Evolutionary conservation across 176 grass and related monocot genomes (phyloP).

Genomic region (Oryza officinalis): DNA sequence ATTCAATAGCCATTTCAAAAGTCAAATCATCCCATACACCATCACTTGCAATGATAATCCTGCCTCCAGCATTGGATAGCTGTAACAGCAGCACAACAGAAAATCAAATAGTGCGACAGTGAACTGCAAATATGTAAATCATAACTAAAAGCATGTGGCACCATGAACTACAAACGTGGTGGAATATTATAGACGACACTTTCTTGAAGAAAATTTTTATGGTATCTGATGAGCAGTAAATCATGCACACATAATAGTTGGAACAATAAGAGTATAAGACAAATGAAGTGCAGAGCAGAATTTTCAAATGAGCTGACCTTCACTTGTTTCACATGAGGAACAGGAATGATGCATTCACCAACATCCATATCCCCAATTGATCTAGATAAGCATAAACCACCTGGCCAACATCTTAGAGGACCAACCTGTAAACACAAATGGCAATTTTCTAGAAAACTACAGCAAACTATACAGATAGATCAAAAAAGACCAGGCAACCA

Average conservation of each 20-base stretch:
- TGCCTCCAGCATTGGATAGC: constrained; percentile 88
- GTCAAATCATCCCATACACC: constrained; percentile 96
- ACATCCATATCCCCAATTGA: constrained; percentile 95
- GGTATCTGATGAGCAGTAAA: not conserved
- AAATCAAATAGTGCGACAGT: constrained; percentile 27
- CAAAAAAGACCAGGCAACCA: not conserved
- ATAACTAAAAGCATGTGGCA: constrained; percentile 14
- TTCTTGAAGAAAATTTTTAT: constrained; percentile 18
- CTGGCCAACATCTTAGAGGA: constrained; percentile 98
- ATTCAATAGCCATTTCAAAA: constrained; percentile 69
- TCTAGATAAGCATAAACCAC: constrained; percentile 96
- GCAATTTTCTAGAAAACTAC: constrained; percentile 11
- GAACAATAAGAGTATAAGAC: not conserved
- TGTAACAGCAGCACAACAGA: constrained; percentile 42
- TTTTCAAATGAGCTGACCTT: constrained; percentile 68
- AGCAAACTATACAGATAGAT: not conserved
- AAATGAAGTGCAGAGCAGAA: constrained; percentile 7
- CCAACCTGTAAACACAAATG: constrained; percentile 67
- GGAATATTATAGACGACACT: constrained; percentile 7
- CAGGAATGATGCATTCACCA: constrained; percentile 91
- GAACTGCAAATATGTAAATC: not conserved
- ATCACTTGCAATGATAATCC: constrained; percentile 94
- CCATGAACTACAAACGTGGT: not conserved
- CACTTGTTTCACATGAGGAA: constrained; percentile 99
- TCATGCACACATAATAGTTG: not conserved